phyloP scores from a whole-genome alignment of 805 yeast genomes.

The Dipodascus albidus region DNA sequence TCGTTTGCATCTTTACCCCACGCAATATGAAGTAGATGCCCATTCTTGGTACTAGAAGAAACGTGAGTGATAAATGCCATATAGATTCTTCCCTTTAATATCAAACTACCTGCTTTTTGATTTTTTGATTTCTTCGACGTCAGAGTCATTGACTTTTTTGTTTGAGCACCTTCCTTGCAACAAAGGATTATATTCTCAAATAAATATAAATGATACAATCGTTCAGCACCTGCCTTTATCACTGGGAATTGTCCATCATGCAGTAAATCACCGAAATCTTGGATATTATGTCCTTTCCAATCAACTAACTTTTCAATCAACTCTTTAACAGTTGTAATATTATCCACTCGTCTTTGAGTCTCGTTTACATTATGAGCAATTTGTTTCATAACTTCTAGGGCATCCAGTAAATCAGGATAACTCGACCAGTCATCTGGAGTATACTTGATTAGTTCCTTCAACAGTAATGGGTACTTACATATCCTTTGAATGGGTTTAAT shows the following conservation, averaged over 20 bases:
- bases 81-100: slow-evolving; percentile 73
- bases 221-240: slow-evolving; percentile 45
- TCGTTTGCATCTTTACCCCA: slow-evolving; percentile 57
- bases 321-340: slow-evolving; percentile 56
- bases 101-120: slow-evolving; percentile 26
- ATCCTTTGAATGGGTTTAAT: slow-evolving; percentile 93
- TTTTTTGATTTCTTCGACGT: slow-evolving; percentile 34
- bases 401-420: slow-evolving; percentile 58
- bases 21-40: slow-evolving; percentile 22
- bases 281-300: slow-evolving; percentile 83
- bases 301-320: slow-evolving; percentile 66
- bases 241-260: slow-evolving; percentile 54
- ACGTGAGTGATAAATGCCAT: slow-evolving; percentile 51
- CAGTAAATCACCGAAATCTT: slow-evolving; percentile 75
- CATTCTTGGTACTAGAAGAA: slow-evolving; percentile 17
- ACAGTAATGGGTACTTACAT: slow-evolving; percentile 84
- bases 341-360: slow-evolving; percentile 86
- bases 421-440: slow-evolving; percentile 42
- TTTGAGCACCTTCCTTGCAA: slow-evolving; percentile 45
- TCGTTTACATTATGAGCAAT: slow-evolving; percentile 87
- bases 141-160: slow-evolving; percentile 35
- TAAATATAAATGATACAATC: slow-evolving; percentile 80
- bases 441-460: slow-evolving; percentile 56
- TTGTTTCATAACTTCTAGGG: slow-evolving; percentile 63
- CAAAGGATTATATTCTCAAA: slow-evolving; percentile 62